These are phyloP conservation scores for Handroanthus guayacan DNA, from an alignment of 257 asterid genomes.

Conservation along the genomic window DNA sequence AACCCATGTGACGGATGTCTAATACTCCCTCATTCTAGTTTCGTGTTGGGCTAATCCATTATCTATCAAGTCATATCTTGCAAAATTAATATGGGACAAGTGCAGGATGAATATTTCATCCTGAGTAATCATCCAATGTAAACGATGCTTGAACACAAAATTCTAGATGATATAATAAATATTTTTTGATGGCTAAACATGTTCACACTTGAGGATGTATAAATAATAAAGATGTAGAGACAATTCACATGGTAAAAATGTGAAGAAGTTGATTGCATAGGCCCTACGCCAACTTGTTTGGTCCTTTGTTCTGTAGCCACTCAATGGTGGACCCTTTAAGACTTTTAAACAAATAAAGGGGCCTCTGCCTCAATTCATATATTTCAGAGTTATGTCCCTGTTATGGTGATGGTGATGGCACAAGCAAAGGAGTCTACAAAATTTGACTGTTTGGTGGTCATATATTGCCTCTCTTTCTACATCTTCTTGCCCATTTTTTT, in stretches of 20 bases:
- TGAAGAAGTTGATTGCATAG: constrained; percentile 21
- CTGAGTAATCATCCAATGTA: too few species aligned
- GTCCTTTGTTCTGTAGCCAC: constrained; percentile 34
- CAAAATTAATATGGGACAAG: too few species aligned
- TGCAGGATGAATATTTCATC: too few species aligned
- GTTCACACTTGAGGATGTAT: constrained; percentile 8
- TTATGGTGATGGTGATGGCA: constrained; percentile 20
- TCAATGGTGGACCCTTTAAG: constrained; percentile 28
- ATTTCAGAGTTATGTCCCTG: constrained; percentile 26
- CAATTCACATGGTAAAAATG: constrained; percentile 37
- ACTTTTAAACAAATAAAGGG: background rate
- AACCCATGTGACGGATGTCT: too few species aligned
- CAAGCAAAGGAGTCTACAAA: background rate
- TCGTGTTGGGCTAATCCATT: too few species aligned
- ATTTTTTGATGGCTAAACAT: background rate
- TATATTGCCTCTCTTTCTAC: background rate
- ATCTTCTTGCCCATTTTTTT: background rate
- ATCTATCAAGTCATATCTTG: too few species aligned
- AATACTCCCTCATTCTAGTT: too few species aligned
- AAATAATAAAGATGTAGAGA: background rate
- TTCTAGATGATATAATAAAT: background rate
- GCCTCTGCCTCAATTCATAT: background rate
- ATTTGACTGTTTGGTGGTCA: constrained; percentile 25
- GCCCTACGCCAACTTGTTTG: constrained; percentile 1
- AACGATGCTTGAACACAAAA: too few species aligned